These are phyloP conservation scores for Acrodontium crateriforme DNA, from an alignment of 2,329 filamentous ascomycete genomes.

Conservation along the genomic window DNA sequence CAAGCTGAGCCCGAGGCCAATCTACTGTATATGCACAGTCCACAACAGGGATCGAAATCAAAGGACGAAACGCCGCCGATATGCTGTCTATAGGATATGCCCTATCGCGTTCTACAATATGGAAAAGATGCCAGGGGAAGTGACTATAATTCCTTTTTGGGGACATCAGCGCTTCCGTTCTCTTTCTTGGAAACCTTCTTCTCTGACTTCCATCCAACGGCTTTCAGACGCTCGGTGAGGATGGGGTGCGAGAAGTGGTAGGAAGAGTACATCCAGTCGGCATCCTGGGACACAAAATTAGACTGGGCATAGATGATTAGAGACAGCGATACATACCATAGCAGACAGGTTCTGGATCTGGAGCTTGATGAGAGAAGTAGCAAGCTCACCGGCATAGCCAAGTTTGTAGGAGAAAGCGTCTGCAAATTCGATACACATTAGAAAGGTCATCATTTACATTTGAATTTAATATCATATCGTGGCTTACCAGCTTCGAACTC, in stretches of 20 bases:
- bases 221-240: constrained; percentile 80
- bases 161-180: constrained; percentile 4
- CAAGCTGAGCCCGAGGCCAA: too few species aligned
- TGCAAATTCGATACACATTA: constrained; percentile 13
- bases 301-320: not conserved
- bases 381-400: constrained; percentile 72
- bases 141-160: constrained; percentile 9
- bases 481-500: constrained; percentile 77
- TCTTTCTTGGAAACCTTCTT: constrained; percentile 34
- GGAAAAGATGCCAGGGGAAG: not conserved
- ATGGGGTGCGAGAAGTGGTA: constrained; percentile 99
- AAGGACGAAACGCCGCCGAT: constrained; percentile 1
- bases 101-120: too few species aligned
- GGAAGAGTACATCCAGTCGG: constrained; percentile 94
- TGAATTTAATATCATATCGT: too few species aligned
- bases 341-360: constrained; percentile 96
- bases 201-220: constrained; percentile 70
- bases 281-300: constrained; percentile 39
- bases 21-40: too few species aligned
- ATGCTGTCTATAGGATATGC: too few species aligned
- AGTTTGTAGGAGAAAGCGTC: constrained; percentile 75
- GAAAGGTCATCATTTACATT: not conserved
- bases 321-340: constrained; percentile 41
- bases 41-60: too few species aligned
- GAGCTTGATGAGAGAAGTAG: constrained; percentile 82